A percentile compares a stretch with the other conserved stretches of the same genome.
Conservation (phyloP, 305 asterid genomes). For the Fraxinus nigra region DNA sequence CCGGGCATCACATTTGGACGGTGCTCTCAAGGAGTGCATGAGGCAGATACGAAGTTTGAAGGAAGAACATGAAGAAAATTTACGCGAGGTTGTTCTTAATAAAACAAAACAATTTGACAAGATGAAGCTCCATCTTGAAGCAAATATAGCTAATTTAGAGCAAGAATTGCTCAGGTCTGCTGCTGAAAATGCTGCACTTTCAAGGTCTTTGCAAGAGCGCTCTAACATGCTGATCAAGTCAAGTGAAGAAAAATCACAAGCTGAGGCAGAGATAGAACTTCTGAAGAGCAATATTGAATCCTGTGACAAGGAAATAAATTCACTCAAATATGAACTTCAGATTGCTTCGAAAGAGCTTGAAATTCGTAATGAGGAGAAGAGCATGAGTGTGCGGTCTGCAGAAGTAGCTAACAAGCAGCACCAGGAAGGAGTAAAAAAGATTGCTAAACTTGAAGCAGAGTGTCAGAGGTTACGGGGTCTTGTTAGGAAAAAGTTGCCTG, state of each 20-base stretch:
- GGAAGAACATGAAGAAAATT: slow-evolving; percentile 77
- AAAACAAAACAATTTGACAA: slow-evolving; percentile 71
- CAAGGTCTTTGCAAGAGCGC: slow-evolving; percentile 92
- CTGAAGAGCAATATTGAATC: slow-evolving; percentile 65
- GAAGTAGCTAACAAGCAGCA: slow-evolving; percentile 91
- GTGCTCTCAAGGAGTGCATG: slow-evolving; percentile 97
- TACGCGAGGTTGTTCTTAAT: slow-evolving; percentile 65
- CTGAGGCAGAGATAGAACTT: slow-evolving; percentile 71
- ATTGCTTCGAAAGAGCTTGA: slow-evolving; percentile 77
- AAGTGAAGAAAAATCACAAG: slow-evolving; percentile 78
- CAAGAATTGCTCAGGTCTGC: slow-evolving; percentile 73
- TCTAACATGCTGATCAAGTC: slow-evolving; percentile 79
- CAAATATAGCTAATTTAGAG: slow-evolving; percentile 58
- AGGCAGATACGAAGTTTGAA: slow-evolving; percentile 83
- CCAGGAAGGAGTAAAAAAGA: slow-evolving; percentile 89
- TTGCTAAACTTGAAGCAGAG: slow-evolving; percentile 91
- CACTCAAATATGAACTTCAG: slow-evolving; percentile 80
- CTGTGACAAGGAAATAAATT: slow-evolving; percentile 66
- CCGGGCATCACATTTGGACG: slow-evolving; percentile 81
- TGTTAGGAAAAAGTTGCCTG: slow-evolving; percentile 90
- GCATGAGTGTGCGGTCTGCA: slow-evolving; percentile 89
- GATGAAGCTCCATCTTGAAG: slow-evolving; percentile 75
- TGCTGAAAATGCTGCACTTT: slow-evolving; percentile 75
- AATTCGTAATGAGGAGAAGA: slow-evolving; percentile 91
- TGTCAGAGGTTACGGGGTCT: slow-evolving; percentile 96